Conservation (phyloP, 768 basidiomycete species). For the Dacryopinax spathularia region DNA sequence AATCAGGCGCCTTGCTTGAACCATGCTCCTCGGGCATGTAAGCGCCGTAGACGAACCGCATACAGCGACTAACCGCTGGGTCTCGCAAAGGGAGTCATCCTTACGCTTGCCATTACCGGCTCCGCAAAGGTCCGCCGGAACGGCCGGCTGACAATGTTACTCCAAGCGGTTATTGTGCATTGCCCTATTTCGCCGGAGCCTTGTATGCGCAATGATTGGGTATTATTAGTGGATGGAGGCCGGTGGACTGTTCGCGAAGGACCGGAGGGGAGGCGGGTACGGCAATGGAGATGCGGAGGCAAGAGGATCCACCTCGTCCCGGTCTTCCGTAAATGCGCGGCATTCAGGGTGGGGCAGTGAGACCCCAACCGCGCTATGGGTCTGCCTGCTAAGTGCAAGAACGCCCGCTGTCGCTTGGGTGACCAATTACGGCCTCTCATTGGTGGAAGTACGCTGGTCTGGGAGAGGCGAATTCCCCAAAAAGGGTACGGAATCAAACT, state of each 20-base stretch:
- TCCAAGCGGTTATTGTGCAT: neutral
- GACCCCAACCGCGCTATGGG: neutral
- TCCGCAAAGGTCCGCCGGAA: slow-evolving; percentile 2
- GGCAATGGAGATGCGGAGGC: no score
- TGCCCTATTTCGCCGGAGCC: no score
- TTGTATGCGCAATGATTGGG: neutral
- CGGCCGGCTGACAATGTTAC: neutral
- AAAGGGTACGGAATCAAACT: neutral
- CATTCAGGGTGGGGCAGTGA: neutral
- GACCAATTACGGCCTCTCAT: no score
- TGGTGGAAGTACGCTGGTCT: no score
- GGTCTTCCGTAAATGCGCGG: neutral
- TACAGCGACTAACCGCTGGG: neutral
- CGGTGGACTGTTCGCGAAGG: neutral
- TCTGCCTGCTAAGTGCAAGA: neutral
- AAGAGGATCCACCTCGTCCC: neutral
- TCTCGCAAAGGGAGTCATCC: neutral
- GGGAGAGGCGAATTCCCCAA: neutral
- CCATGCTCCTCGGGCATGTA: neutral
- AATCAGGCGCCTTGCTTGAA: neutral
- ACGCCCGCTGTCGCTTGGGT: no score
- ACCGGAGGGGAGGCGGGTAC: neutral
- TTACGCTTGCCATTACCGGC: neutral
- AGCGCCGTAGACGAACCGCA: neutral
- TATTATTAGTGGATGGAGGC: neutral